A percentile compares a stretch with the other conserved stretches of the same genome.
phyloP scores from a whole-genome alignment of 1,139 yeast species.

The Kodamaea derodonti region DNA sequence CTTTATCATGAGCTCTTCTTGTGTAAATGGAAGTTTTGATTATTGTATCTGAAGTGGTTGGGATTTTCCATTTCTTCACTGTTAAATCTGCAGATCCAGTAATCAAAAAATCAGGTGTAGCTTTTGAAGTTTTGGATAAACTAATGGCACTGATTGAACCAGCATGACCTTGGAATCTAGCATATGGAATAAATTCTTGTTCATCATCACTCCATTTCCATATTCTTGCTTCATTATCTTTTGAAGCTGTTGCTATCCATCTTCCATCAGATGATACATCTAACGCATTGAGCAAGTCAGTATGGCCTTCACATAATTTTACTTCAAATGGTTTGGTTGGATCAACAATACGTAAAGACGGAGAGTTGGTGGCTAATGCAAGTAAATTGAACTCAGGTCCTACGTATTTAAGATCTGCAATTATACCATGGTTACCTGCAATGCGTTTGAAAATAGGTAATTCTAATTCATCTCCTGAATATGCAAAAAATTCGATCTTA shows the following conservation, averaged over 20 bases:
- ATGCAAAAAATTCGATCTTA: conserved; percentile 3
- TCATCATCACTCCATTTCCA: conserved; percentile 60
- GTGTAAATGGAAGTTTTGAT: conserved; percentile 71
- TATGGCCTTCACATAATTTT: conserved; percentile 71
- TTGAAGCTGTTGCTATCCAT: conserved; percentile 93
- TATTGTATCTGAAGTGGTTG: conserved; percentile 28
- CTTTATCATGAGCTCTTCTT: conserved; percentile 94
- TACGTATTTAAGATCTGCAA: conserved; percentile 79
- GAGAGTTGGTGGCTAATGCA: conserved; percentile 92
- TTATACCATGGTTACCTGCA: conserved; percentile 95
- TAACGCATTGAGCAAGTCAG: conserved; percentile 75
- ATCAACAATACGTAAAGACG: conserved; percentile 74
- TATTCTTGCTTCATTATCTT: conserved; percentile 78
- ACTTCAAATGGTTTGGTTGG: conserved; percentile 58
- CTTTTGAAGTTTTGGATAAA: conserved; percentile 56
- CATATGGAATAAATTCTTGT: conserved; percentile 48
- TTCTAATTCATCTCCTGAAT: conserved; percentile 6
- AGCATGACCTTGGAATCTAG: conserved; percentile 78
- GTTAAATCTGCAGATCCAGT: conserved; percentile 91
- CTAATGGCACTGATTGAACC: conserved; percentile 83
- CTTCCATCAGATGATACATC: conserved; percentile 76
- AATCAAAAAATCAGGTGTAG: conserved; percentile 66
- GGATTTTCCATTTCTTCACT: conserved; percentile 83
- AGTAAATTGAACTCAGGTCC: conserved; percentile 57
- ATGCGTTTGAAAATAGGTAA: conserved; percentile 44